A percentile compares a stretch with the other conserved stretches of the same genome.
phyloP scores from a whole-genome alignment of 139 green algal species.

The Chlorella sp. region DNA sequence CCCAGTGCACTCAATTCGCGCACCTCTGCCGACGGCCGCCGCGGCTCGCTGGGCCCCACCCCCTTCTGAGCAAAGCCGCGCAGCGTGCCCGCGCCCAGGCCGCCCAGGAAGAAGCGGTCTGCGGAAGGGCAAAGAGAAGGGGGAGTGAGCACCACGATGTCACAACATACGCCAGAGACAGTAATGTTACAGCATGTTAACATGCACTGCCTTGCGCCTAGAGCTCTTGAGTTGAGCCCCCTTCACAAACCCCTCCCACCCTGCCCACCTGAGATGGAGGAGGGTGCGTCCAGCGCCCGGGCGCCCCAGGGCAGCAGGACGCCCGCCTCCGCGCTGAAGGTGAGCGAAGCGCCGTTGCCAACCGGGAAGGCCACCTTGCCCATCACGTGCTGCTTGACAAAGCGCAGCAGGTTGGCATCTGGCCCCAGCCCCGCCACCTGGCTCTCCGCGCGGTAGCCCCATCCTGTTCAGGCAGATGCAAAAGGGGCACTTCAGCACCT shows the following conservation, averaged over 20 bases:
- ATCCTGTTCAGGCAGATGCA: slow-evolving; percentile 46
- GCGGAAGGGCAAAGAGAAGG: no score
- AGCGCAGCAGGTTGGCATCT: slow-evolving; percentile 54
- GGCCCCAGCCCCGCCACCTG: slow-evolving; percentile 69
- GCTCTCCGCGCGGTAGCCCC: slow-evolving; percentile 42
- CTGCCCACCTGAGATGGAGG: slow-evolving; percentile 49
- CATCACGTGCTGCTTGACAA: slow-evolving; percentile 55
- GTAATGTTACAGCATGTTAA: no score
- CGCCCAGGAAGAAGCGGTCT: slow-evolving; percentile 75
- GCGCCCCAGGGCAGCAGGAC: slow-evolving; percentile 68
- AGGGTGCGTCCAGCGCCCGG: slow-evolving; percentile 2
- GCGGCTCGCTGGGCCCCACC: slow-evolving; percentile 60
- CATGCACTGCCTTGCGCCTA: no score
- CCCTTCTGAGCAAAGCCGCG: slow-evolving; percentile 73
- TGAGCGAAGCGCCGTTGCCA: slow-evolving; percentile 17
- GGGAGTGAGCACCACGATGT: no score
- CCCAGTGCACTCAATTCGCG: no score
- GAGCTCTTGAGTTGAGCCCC: no score
- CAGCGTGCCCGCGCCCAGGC: slow-evolving; percentile 53
- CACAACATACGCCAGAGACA: no score
- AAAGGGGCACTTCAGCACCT: no score
- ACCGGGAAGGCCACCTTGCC: slow-evolving; percentile 31
- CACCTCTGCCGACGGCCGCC: slow-evolving; percentile 42
- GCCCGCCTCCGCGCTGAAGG: slow-evolving; percentile 42
- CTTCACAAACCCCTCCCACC: slow-evolving; percentile 52